Conservation (phyloP, 2,329 filamentous ascomycete genomes). For the Aspergillus quadrilineatus region DNA sequence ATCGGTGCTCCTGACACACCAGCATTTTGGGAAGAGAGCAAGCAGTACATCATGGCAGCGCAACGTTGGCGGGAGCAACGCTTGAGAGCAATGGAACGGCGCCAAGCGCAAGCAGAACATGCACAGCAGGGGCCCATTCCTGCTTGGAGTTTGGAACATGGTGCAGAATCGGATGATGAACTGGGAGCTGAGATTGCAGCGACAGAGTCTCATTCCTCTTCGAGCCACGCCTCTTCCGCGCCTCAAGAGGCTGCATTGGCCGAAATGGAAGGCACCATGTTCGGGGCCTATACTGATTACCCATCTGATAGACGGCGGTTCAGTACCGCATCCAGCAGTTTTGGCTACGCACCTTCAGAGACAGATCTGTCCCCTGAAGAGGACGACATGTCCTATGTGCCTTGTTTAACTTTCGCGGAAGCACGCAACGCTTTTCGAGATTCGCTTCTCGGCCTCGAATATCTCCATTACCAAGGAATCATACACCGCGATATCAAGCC, state of each 20-base stretch:
- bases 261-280: constrained; percentile 76
- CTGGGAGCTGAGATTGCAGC: constrained; percentile 30
- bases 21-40: constrained; percentile 45
- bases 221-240: constrained; percentile 53
- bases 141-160: constrained; percentile 83
- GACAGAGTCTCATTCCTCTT: constrained; percentile 53
- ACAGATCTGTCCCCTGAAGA: constrained; percentile 52
- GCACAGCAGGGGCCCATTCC: constrained; percentile 56
- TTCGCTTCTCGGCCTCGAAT: constrained; percentile 88
- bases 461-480: constrained; percentile 83
- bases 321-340: constrained; percentile 71
- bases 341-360: constrained; percentile 46
- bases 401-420: constrained; percentile 82
- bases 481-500: constrained; percentile 84
- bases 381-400: constrained; percentile 89
- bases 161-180: constrained; percentile 57
- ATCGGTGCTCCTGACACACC: constrained; percentile 74
- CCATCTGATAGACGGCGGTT: constrained; percentile 67
- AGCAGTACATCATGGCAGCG: constrained; percentile 41
- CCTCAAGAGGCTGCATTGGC: constrained; percentile 38
- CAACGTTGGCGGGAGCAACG: constrained; percentile 44
- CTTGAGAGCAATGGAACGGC: constrained; percentile 60
- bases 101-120: constrained; percentile 58
- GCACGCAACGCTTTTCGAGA: constrained; percentile 85
- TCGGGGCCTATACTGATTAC: constrained; percentile 65